These are phyloP conservation scores for Cryptococcus sp. DNA, from an alignment of 1,284 basidiomycete genomes.

Conservation along the genomic window DNA sequence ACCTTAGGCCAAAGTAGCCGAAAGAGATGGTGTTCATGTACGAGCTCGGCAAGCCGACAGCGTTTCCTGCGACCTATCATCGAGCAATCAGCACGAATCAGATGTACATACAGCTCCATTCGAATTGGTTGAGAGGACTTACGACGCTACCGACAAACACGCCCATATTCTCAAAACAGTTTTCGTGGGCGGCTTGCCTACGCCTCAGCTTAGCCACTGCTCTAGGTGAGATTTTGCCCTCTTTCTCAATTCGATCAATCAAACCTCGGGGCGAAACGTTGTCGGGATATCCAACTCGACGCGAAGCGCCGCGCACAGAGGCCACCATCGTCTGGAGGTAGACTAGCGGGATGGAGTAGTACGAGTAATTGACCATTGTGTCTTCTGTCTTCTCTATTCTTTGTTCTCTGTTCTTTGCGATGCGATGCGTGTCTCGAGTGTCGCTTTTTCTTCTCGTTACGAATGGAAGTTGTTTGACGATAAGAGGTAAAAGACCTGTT, in stretches of 20 bases:
- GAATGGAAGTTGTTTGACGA: too few species aligned
- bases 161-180: constrained; percentile 36
- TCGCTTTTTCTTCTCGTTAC: too few species aligned
- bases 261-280: constrained; percentile 36
- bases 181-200: constrained; percentile 38
- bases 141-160: constrained; percentile 36
- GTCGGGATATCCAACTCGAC: constrained; percentile 27
- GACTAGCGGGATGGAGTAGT: constrained; percentile 36
- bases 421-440: too few species aligned
- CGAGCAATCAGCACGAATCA: not conserved
- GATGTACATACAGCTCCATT: too few species aligned
- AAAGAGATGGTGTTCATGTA: constrained; percentile 40
- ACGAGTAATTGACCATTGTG: constrained; percentile 34
- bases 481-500: too few species aligned
- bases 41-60: constrained; percentile 26
- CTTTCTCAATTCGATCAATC: constrained; percentile 31
- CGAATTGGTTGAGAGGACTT: constrained; percentile 13
- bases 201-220: constrained; percentile 33
- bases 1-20: constrained; percentile 34
- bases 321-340: constrained; percentile 34
- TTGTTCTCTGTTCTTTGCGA: too few species aligned
- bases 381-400: not conserved
- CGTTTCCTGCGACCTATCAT: constrained; percentile 42
- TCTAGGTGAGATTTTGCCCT: constrained; percentile 30
- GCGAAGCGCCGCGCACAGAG: constrained; percentile 23